These are phyloP conservation scores for Fusarium armeniacum DNA, from an alignment of 2,329 filamentous ascomycete species.

Conservation along the genomic window DNA sequence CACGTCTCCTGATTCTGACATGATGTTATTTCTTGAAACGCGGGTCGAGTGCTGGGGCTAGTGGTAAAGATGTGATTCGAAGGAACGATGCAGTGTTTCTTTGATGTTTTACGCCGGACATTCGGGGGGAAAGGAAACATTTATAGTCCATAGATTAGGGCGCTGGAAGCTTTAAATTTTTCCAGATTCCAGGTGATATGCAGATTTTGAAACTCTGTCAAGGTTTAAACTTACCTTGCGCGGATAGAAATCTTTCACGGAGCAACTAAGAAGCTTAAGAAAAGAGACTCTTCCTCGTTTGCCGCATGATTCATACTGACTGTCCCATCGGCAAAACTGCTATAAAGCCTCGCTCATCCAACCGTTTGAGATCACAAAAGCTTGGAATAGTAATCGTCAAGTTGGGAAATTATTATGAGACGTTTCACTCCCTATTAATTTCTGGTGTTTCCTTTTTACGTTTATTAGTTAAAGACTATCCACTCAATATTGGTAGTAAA, in stretches of 20 bases:
- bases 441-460: background rate
- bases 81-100: background rate
- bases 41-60: background rate
- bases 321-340: background rate
- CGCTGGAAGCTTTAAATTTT: background rate
- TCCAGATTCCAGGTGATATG: background rate
- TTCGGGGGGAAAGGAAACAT: background rate
- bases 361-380: background rate
- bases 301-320: background rate
- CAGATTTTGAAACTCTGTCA: background rate
- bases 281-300: background rate
- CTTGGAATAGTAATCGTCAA: background rate
- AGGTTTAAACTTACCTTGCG: background rate
- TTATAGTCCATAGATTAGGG: background rate
- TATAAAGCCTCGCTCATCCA: background rate
- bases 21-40: background rate
- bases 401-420: background rate
- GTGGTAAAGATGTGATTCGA: background rate
- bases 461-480: background rate
- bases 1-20: background rate
- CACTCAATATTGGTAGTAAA: too few species aligned
- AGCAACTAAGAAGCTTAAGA: background rate
- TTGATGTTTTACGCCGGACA: background rate
- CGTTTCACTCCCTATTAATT: background rate
- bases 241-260: background rate